Conservation (phyloP, 1,284 basidiomycete species). For the Ceratobasidium theobromae region DNA sequence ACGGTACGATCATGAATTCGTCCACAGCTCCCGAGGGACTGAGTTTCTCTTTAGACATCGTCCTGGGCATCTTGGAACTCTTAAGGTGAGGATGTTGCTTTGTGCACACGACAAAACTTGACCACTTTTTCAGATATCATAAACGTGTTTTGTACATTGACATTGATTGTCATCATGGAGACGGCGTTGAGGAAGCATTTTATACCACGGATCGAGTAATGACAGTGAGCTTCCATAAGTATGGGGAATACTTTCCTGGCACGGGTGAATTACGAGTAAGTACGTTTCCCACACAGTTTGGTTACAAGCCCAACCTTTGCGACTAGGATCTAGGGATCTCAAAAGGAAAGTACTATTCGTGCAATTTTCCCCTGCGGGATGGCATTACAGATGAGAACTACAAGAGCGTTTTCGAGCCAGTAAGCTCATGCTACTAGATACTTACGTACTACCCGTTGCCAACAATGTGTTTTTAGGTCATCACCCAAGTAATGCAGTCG, state of each 20-base stretch:
- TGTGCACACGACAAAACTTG: neutral
- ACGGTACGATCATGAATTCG: constrained; percentile 57
- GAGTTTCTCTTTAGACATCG: constrained; percentile 70
- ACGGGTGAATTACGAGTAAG: constrained; percentile 91
- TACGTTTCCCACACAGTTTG: constrained; percentile 13
- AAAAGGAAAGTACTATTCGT: constrained; percentile 89
- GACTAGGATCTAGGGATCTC: constrained; percentile 84
- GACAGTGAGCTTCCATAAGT: constrained; percentile 99
- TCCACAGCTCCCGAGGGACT: neutral
- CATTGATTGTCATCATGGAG: constrained; percentile 98
- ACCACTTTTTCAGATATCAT: constrained; percentile 80
- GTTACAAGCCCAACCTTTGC: neutral
- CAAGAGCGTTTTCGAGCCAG: constrained; percentile 93
- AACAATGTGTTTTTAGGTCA: constrained; percentile 60
- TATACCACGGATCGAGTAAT: constrained; percentile 99
- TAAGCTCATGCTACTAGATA: constrained; percentile 47
- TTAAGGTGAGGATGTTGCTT: constrained; percentile 57
- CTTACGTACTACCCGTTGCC: constrained; percentile 25
- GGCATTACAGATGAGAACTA: constrained; percentile 97
- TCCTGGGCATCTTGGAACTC: constrained; percentile 94
- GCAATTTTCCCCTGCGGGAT: constrained; percentile 95
- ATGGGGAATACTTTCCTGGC: constrained; percentile 98
- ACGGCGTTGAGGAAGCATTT: constrained; percentile 99
- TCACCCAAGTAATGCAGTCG: constrained; percentile 91
- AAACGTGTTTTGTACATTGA: constrained; percentile 96